Evolutionary conservation across 176 grass and related monocot genomes (phyloP).

Genomic region (Oryza glumipatula): DNA sequence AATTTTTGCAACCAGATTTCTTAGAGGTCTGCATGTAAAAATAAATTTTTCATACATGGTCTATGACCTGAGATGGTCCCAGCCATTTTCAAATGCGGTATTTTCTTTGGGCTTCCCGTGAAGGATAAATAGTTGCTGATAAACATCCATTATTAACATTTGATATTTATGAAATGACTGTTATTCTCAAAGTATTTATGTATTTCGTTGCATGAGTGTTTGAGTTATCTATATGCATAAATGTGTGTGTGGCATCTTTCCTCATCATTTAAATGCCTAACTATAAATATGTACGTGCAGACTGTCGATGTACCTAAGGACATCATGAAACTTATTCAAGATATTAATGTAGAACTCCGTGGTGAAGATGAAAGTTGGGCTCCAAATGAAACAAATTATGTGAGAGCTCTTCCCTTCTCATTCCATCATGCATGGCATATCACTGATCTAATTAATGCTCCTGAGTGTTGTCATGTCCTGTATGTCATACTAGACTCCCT

Average conservation of each 20-base stretch:
- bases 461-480: no score
- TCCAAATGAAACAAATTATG: slow-evolving; percentile 56
- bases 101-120: no score
- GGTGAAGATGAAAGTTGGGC: slow-evolving; percentile 53
- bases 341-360: slow-evolving; percentile 55
- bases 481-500: no score
- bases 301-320: slow-evolving; percentile 46
- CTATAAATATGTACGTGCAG: slow-evolving; percentile 5
- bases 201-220: neutral
- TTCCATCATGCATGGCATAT: neutral
- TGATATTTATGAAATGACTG: no score
- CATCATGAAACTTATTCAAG: slow-evolving; percentile 65
- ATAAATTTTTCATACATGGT: no score
- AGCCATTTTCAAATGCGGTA: no score
- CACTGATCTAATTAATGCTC: neutral
- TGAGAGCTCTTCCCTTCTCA: slow-evolving; percentile 37
- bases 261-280: neutral
- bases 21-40: no score
- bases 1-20: no score
- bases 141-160: no score
- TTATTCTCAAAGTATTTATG: neutral
- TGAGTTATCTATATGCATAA: neutral
- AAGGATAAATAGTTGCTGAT: no score
- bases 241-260: no score
- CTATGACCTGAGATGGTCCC: no score